Conservation (phyloP, 2,329 filamentous ascomycete species). For the Colletotrichum caudatum region DNA sequence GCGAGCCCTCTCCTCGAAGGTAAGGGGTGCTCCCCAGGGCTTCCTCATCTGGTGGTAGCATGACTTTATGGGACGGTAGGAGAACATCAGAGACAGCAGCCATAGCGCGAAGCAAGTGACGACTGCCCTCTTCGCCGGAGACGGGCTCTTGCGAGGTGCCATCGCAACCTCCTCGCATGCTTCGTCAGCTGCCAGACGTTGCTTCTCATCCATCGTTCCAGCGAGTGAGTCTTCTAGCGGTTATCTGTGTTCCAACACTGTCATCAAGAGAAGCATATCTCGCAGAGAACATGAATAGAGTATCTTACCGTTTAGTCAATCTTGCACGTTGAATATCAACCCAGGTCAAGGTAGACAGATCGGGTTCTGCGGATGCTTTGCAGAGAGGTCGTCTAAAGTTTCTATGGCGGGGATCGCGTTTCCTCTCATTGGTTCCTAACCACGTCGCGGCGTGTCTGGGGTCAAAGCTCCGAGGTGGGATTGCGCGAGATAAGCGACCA, state of each 20-base stretch:
- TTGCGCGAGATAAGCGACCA: constrained; percentile 28
- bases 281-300: background rate
- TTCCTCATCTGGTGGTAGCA: constrained; percentile 36
- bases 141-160: constrained; percentile 13
- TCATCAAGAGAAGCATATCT: background rate
- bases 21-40: constrained; percentile 46
- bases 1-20: constrained; percentile 60
- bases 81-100: constrained; percentile 25
- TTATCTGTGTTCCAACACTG: background rate
- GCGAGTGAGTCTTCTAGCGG: background rate
- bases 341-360: background rate
- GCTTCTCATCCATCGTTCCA: constrained; percentile 26
- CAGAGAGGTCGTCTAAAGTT: background rate
- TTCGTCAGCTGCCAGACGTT: constrained; percentile 10
- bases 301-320: background rate
- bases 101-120: constrained; percentile 41
- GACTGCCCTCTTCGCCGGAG: constrained; percentile 27
- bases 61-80: constrained; percentile 28
- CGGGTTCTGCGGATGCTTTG: background rate
- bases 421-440: constrained; percentile 17
- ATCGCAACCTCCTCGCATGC: constrained; percentile 13
- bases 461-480: constrained; percentile 33
- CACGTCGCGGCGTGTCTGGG: constrained; percentile 26
- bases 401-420: background rate
- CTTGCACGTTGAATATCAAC: background rate